A percentile compares a stretch with the other conserved stretches of the same genome.
These are phyloP conservation scores for Phlyctochytrium arcticum DNA, from an alignment of 192 early-diverging fungal species.

Conservation along the genomic window DNA sequence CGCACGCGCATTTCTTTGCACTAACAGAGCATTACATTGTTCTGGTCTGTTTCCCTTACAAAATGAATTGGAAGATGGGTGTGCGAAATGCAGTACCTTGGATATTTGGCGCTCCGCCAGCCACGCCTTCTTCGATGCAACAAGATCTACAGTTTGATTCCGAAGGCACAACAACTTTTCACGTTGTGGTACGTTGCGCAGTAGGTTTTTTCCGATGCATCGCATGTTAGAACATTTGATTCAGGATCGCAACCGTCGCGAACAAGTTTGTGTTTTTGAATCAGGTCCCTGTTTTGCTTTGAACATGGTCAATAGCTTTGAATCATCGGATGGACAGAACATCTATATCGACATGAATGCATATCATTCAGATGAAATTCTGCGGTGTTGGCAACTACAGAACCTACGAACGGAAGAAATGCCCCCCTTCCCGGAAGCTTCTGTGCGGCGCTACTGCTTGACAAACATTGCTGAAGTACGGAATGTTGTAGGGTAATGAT, in stretches of 20 bases:
- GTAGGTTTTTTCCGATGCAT: too few species aligned
- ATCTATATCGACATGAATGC: slow-evolving; percentile 26
- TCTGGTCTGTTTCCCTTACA: slow-evolving; percentile 24
- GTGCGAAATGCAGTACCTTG: not conserved
- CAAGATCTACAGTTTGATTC: slow-evolving; percentile 20
- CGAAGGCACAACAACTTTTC: slow-evolving; percentile 12
- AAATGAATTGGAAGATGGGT: slow-evolving; percentile 5
- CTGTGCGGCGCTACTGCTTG: slow-evolving; percentile 21
- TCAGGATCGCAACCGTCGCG: slow-evolving; percentile 26
- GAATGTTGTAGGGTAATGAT: not conserved
- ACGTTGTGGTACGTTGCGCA: slow-evolving; percentile 24
- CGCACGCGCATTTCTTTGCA: slow-evolving; percentile 17
- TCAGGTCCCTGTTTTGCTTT: slow-evolving; percentile 17
- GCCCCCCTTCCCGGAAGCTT: slow-evolving; percentile 15
- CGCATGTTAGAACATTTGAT: not conserved
- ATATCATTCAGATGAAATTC: slow-evolving; percentile 22
- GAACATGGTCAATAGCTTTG: slow-evolving; percentile 23
- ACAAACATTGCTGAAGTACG: slow-evolving; percentile 23
- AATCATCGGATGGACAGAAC: not conserved
- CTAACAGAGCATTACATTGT: slow-evolving; percentile 24
- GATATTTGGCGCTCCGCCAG: not conserved
- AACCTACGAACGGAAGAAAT: slow-evolving; percentile 25
- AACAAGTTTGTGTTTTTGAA: slow-evolving; percentile 15
- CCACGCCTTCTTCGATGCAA: not conserved
- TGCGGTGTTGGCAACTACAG: slow-evolving; percentile 13